Conservation (phyloP, 345 rosid species). For the Isatis tinctoria region DNA sequence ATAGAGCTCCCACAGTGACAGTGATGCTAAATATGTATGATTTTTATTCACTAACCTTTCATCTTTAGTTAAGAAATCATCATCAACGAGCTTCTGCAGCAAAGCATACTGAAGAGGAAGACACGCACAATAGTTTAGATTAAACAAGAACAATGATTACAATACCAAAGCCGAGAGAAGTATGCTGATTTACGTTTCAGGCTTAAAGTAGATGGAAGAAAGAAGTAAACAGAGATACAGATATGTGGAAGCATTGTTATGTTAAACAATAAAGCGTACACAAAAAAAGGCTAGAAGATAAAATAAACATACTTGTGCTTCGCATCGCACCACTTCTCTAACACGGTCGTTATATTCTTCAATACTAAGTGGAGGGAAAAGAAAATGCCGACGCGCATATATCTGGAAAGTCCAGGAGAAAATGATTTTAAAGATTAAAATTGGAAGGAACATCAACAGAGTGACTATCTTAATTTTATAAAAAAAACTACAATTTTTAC, state of each 20-base stretch:
- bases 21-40: background rate
- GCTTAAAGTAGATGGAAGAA: background rate
- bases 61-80: constrained; percentile 51
- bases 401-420: constrained; percentile 41
- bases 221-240: background rate
- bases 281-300: background rate
- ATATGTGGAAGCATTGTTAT: background rate
- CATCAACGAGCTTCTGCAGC: constrained; percentile 71
- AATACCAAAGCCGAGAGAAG: background rate
- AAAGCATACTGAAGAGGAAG: constrained; percentile 60
- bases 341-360: constrained; percentile 82
- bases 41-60: constrained; percentile 72
- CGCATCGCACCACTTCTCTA: constrained; percentile 79
- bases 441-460: background rate
- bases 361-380: constrained; percentile 73
- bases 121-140: background rate
- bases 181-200: background rate
- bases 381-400: constrained; percentile 82
- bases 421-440: background rate
- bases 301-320: constrained; percentile 68
- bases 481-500: background rate
- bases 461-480: background rate
- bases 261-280: background rate
- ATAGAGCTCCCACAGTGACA: background rate
- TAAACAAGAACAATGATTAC: background rate